phyloP scores from a whole-genome alignment of 345 rosid species.

The Rhodamnia rubescens region DNA sequence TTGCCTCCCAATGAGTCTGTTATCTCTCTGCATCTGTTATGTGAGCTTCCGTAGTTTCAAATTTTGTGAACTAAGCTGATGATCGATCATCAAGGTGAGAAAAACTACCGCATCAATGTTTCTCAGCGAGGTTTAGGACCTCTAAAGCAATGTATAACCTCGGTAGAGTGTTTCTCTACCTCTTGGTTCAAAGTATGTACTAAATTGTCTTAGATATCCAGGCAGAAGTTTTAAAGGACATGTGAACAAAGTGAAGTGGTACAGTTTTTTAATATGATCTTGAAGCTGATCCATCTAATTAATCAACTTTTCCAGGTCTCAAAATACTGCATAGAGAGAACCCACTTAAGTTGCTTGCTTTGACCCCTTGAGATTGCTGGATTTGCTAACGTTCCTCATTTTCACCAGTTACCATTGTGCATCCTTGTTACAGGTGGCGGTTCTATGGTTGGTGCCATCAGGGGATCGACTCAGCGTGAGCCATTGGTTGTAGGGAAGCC shows the following conservation, averaged over 20 bases:
- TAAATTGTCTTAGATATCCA: background rate
- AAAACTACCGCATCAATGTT: background rate
- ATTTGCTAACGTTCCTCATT: background rate
- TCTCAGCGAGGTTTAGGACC: background rate
- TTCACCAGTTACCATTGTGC: background rate
- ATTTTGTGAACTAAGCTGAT: background rate
- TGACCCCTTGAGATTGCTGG: background rate
- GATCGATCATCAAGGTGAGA: background rate
- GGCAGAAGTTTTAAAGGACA: background rate
- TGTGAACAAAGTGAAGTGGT: background rate
- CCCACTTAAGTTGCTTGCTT: background rate
- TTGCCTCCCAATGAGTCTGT: background rate
- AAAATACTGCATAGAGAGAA: background rate
- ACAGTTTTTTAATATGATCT: background rate
- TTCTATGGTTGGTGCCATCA: slow-evolving; percentile 87
- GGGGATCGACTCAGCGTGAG: slow-evolving; percentile 75
- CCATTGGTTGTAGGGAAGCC: slow-evolving; percentile 96
- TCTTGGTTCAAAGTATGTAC: background rate
- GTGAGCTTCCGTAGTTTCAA: background rate
- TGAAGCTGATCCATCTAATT: background rate
- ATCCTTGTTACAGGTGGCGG: slow-evolving; percentile 65
- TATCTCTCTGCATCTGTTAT: background rate
- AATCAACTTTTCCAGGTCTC: background rate
- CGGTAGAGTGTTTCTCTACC: background rate
- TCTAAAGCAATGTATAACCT: background rate